Base-by-base conservation (phyloP, 306 rosid genomes). In the Heteromeles arbutifolia region DNA sequence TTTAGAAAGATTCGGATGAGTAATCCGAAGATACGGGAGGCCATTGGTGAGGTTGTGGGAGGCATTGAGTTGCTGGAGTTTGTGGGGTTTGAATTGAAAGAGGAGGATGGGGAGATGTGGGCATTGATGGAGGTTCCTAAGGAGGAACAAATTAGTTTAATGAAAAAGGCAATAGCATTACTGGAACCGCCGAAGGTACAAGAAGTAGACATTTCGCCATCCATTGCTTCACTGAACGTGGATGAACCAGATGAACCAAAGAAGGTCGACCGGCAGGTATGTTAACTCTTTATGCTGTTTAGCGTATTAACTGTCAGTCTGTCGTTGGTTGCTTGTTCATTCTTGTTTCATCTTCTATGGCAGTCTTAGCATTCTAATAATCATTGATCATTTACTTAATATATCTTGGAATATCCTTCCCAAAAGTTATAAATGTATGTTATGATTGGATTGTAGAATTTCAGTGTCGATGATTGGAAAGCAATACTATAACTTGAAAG, bases 101-200 rank as follows among this genome's bases (percentile, higher is more conserved):
- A 91, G 53, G 98, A 96, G 77, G 88, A 87, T 65, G 98, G 86
- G n/a, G 99, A 96, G 64, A 89, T 89, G 76, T 96, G 97, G 97
- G 97, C 92, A 0, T 67, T 82, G 65, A 90, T 92, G 92, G 97
- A 86, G 68, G 86, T 85, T 71, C 98, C 97, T 52, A 39, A 56
- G 0, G 85, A 81, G 82, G 92, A 88, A 31, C 80, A 76, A 48
- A 61, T 87, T 14, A 70, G 53, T 24, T 73, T 84, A 65, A 82
- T 96, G 11, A 82, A 84, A 65, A 70, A 82, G 61, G 93, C 86
- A 10, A 32, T 86, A 6, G 75, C 39, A 25, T 86, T 87, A 45
- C 84, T 96, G 73, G 97, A 88, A 58, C 84, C 80, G 5, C 91
- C 69, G 41, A 70, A 78, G 74, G 83, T 65, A 4, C 84, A 87